Conservation (phyloP, 495 filamentous ascomycete genomes). For the Neurospora sp. region DNA sequence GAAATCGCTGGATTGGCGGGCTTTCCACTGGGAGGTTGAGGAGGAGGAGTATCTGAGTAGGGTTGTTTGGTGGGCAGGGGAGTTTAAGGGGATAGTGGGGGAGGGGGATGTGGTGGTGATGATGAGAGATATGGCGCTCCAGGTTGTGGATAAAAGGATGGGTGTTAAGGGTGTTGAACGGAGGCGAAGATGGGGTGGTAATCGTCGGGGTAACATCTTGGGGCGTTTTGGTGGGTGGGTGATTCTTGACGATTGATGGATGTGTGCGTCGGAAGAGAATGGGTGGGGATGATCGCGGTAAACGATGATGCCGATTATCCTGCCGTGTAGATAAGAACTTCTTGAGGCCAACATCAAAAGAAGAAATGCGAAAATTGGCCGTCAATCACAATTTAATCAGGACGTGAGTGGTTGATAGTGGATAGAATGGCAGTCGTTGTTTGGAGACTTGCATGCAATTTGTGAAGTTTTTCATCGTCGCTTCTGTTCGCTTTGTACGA, state of each 20-base stretch:
- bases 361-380: neutral
- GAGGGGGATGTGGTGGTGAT: neutral
- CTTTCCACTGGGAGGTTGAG: conserved; percentile 73
- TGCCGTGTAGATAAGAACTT: neutral
- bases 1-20: conserved; percentile 59
- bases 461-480: neutral
- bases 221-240: neutral
- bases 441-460: neutral
- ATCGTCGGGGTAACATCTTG: neutral
- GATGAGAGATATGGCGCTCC: neutral
- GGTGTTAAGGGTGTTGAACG: neutral
- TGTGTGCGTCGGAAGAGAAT: neutral
- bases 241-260: neutral
- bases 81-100: conserved; percentile 14
- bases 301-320: neutral
- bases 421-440: neutral
- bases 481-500: neutral
- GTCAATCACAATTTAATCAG: neutral
- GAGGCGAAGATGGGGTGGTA: neutral
- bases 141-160: neutral
- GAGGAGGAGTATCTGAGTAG: conserved; percentile 28
- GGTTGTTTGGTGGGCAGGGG: conserved; percentile 6
- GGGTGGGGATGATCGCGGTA: neutral
- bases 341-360: neutral
- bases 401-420: neutral